Evolutionary conservation across 2,329 filamentous ascomycete species (phyloP).

Genomic region (Fusarium buharicum): DNA sequence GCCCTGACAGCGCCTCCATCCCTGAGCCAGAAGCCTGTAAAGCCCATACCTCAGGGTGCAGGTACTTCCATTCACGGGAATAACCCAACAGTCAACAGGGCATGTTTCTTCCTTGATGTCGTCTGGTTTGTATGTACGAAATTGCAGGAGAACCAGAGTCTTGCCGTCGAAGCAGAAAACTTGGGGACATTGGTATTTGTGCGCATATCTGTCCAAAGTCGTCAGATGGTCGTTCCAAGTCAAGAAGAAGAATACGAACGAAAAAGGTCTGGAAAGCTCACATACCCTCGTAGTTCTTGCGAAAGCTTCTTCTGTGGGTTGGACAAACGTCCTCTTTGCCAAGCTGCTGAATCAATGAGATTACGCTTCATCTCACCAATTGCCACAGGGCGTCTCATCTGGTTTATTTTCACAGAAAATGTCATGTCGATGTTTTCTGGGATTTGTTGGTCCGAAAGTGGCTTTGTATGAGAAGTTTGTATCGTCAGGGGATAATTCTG

Average conservation of each 20-base stretch:
- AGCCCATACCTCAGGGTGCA: too few species aligned
- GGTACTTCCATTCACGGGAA: too few species aligned
- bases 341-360: not conserved
- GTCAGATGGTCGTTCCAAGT: too few species aligned
- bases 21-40: too few species aligned
- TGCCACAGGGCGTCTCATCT: not conserved
- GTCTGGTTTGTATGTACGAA: too few species aligned
- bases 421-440: not conserved
- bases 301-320: not conserved
- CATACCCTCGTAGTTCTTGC: slow-evolving; percentile 4
- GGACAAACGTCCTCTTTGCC: not conserved
- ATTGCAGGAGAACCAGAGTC: too few species aligned
- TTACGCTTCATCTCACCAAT: slow-evolving; percentile 6
- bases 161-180: slow-evolving; percentile 3
- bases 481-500: not conserved
- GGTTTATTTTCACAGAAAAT: not conserved
- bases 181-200: slow-evolving; percentile 4
- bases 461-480: slow-evolving; percentile 2
- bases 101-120: too few species aligned
- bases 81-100: too few species aligned
- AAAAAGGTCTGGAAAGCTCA: not conserved
- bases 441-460: not conserved
- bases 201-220: not conserved
- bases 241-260: too few species aligned
- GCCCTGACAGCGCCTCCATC: too few species aligned